A percentile compares a stretch with the other conserved stretches of the same genome.
Evolutionary conservation across 2,329 filamentous ascomycete genomes (phyloP).

Genomic region (Xylaria sp.): DNA sequence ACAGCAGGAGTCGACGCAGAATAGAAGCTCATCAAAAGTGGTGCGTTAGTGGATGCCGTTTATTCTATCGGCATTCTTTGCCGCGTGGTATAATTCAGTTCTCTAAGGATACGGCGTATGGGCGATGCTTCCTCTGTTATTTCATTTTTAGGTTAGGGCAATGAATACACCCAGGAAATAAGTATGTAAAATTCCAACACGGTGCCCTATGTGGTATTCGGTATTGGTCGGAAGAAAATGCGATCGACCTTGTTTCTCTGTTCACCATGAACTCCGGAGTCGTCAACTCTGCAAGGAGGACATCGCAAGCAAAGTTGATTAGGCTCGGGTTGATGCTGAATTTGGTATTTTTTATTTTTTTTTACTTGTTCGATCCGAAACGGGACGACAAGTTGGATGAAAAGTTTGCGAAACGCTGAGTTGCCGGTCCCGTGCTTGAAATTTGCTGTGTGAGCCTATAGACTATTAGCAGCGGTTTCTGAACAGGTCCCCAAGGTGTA

Average conservation of each 20-base stretch:
- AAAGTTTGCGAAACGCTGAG: slow-evolving; percentile 71
- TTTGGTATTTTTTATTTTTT: too few species aligned
- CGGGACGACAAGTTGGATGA: slow-evolving; percentile 77
- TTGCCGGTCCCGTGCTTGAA: slow-evolving; percentile 61
- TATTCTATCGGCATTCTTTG: too few species aligned
- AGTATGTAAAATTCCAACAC: slow-evolving; percentile 14
- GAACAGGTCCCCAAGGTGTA: not conserved
- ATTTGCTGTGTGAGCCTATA: slow-evolving; percentile 67
- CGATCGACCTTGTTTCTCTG: slow-evolving; percentile 22
- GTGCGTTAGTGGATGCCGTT: too few species aligned
- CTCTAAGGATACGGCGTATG: slow-evolving; percentile 25
- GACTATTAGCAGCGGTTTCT: slow-evolving; percentile 33
- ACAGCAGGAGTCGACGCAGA: not conserved
- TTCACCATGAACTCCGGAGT: not conserved
- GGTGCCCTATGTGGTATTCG: not conserved
- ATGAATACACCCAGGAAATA: slow-evolving; percentile 23
- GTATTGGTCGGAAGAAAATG: slow-evolving; percentile 26
- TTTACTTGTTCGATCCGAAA: slow-evolving; percentile 63
- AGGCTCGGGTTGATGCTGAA: not conserved
- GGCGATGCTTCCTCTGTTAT: slow-evolving; percentile 14
- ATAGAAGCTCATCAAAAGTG: not conserved
- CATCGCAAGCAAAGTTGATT: not conserved
- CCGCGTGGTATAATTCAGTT: slow-evolving; percentile 17
- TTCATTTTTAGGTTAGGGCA: slow-evolving; percentile 18
- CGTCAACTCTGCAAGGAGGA: not conserved